These are phyloP conservation scores for Ceratocystis eucalypticola DNA, from an alignment of 2,329 filamentous ascomycete species.

Conservation along the genomic window DNA sequence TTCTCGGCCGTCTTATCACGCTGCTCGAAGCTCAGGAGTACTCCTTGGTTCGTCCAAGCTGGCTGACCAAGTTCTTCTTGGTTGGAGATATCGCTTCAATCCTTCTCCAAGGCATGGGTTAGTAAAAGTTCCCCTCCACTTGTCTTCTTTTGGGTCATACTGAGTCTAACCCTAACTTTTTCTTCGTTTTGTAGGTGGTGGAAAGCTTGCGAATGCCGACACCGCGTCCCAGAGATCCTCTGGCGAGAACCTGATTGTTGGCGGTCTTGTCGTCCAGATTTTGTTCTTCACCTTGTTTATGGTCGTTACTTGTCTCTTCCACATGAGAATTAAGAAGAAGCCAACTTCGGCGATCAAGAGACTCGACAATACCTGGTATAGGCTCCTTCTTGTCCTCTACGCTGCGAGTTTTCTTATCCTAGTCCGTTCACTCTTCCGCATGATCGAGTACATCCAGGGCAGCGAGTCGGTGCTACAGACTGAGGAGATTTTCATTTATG, in stretches of 20 bases:
- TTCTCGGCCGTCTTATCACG: slow-evolving; percentile 32
- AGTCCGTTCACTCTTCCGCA: slow-evolving; percentile 35
- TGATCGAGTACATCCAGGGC: slow-evolving; percentile 35
- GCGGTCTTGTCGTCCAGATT: slow-evolving; percentile 41
- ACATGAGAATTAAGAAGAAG: slow-evolving; percentile 23
- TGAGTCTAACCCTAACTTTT: slow-evolving; percentile 27
- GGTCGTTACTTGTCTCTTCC: slow-evolving; percentile 32
- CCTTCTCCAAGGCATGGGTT: neutral
- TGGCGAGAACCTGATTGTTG: slow-evolving; percentile 37
- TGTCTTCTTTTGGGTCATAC: neutral
- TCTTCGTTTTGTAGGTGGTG: slow-evolving; percentile 39
- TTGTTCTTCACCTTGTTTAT: slow-evolving; percentile 41
- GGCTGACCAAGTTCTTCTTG: slow-evolving; percentile 44
- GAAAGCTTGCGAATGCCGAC: slow-evolving; percentile 22
- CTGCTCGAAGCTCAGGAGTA: slow-evolving; percentile 27
- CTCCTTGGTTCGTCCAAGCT: slow-evolving; percentile 26
- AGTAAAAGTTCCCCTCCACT: neutral
- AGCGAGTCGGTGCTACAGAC: slow-evolving; percentile 30
- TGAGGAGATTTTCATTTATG: slow-evolving; percentile 31
- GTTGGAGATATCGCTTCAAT: slow-evolving; percentile 35
- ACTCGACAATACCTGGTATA: slow-evolving; percentile 23
- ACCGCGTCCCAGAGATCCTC: slow-evolving; percentile 14
- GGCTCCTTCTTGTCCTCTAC: slow-evolving; percentile 26
- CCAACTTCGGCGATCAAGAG: slow-evolving; percentile 21
- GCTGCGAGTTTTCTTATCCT: slow-evolving; percentile 30